Conservation (phyloP, 2,329 filamentous ascomycete genomes). For the Apiospora phragmitis region DNA sequence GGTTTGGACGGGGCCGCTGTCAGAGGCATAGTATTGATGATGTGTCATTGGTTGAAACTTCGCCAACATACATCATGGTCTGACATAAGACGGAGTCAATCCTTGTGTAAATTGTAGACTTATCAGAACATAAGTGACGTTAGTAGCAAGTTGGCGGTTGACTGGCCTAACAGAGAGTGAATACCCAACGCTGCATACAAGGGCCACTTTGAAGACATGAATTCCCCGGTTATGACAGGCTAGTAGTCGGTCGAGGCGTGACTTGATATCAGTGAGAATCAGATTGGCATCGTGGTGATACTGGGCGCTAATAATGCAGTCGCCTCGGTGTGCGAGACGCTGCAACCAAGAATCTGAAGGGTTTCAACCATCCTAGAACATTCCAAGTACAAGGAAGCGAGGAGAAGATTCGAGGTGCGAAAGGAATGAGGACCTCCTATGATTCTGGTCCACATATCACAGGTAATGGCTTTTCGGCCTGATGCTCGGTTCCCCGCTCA, state of each 20-base stretch:
- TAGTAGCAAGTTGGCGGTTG: background rate
- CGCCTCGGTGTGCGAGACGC: background rate
- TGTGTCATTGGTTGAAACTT: too few relatives aligned
- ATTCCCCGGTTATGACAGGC: background rate
- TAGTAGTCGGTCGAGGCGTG: background rate
- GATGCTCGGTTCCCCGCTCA: background rate
- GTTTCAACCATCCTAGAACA: background rate
- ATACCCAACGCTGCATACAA: background rate
- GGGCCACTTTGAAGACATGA: background rate
- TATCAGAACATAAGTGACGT: too few relatives aligned
- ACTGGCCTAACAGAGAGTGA: background rate
- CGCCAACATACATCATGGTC: too few relatives aligned
- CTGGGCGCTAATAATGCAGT: background rate
- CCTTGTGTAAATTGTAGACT: too few relatives aligned
- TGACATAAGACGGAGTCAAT: too few relatives aligned
- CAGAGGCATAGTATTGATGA: too few relatives aligned
- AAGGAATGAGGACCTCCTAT: background rate
- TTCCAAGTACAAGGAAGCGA: background rate
- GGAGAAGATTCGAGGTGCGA: background rate
- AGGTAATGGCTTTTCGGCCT: background rate
- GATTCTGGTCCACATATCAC: background rate
- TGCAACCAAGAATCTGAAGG: background rate
- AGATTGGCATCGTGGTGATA: background rate
- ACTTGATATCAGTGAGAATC: background rate
- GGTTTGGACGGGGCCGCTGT: too few relatives aligned